phyloP scores from a whole-genome alignment of 2,329 filamentous ascomycete species.

The Clarireedia paspali region DNA sequence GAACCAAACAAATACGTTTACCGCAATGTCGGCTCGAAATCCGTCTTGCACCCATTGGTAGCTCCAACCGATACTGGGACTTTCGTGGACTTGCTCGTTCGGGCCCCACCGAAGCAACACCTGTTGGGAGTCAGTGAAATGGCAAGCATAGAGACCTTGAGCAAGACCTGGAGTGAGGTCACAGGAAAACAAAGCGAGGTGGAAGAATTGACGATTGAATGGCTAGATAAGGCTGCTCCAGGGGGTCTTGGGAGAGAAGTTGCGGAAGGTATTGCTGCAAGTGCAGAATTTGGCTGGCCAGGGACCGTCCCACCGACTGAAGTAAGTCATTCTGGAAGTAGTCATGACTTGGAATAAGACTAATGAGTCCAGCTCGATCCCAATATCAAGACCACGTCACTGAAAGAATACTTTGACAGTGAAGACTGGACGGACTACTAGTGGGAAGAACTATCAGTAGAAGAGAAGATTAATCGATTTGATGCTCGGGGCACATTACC shows the following conservation, averaged over 20 bases:
- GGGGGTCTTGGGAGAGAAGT: conserved; percentile 29
- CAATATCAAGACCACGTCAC: conserved; percentile 13
- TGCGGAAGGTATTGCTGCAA: conserved; percentile 29
- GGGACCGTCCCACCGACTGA: conserved; percentile 21
- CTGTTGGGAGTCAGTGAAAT: conserved; percentile 18
- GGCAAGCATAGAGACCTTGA: conserved; percentile 11
- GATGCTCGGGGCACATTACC: not conserved
- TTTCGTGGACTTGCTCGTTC: conserved; percentile 25
- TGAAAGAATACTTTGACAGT: conserved; percentile 16
- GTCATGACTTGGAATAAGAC: not conserved
- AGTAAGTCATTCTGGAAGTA: conserved; percentile 12
- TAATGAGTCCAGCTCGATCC: conserved; percentile 14
- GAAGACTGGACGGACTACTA: conserved; percentile 14
- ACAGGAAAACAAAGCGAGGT: conserved; percentile 12
- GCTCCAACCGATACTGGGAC: conserved; percentile 26
- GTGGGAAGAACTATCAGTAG: too few species aligned
- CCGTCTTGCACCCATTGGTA: conserved; percentile 23
- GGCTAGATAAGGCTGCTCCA: conserved; percentile 25
- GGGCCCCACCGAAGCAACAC: conserved; percentile 14
- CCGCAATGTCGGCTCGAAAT: conserved; percentile 8
- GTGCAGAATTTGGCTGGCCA: conserved; percentile 32
- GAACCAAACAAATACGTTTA: conserved; percentile 11
- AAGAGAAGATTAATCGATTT: not conserved
- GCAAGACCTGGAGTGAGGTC: conserved; percentile 17
- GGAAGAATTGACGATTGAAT: conserved; percentile 12